Base-by-base conservation (phyloP, 1,284 basidiomycete genomes). In the Xanthoconium separans region DNA sequence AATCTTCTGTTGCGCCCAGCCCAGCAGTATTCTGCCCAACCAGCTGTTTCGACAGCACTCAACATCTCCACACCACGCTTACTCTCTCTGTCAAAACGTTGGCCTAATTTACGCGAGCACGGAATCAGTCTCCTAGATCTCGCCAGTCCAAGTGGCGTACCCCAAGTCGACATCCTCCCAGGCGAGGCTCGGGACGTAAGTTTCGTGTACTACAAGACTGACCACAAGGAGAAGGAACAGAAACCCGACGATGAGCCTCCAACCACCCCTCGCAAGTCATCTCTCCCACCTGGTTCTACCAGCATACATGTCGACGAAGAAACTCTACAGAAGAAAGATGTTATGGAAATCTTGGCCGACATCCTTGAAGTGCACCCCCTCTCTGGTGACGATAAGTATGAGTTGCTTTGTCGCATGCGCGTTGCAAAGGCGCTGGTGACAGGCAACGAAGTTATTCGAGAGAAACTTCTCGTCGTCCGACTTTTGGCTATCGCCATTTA, bases 11-110 rank as follows among this genome's bases (percentile, higher is more conserved):
- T 98, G 33, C 88, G 96, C 27, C 95, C 95, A 2, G 89, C 95
- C 7, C 95, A 98, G 68, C 95, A 98, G 70, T 98, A 97, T 70
- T 93, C 91, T 15, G 83, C 87, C 3, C 89, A 92, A 64, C 86
- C 88, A 12, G 81, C 87, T 16, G 85, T 91, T 43, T 84, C 87
- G 22, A 84, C 88, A 63, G 85, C 88, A 1, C 78, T 91, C 42
- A 88, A 80, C 70, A 89, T 92, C 46, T 89, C 87, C 44, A 84
- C 89, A 24, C 77, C 87, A 50, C 85, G 85, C 62, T 72, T 93
- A 47, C 79, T 84, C 60, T 83, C 85, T 55, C 76, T 92, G 58
- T 81, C 83, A 33, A 89, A 85, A 63, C 80, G 84, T 55, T 91
- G 87, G 87, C 82, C 87, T 8, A 82, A 84, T 64, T 69, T 91